A percentile compares a stretch with the other conserved stretches of the same genome.
These are phyloP conservation scores for Talaromyces borbonicus DNA, from an alignment of 495 filamentous ascomycete species.

Conservation along the genomic window DNA sequence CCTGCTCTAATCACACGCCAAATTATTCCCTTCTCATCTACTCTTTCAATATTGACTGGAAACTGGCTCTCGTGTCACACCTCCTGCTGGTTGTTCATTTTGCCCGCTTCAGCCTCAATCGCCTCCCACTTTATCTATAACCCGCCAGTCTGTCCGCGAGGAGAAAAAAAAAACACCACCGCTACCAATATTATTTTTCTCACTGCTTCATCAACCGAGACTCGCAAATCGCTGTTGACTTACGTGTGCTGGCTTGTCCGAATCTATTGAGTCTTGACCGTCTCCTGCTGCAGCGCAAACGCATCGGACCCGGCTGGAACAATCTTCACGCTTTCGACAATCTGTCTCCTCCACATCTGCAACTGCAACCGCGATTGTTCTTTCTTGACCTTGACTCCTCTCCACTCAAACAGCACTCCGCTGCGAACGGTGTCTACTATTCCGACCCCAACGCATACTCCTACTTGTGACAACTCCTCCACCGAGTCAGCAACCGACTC, in stretches of 20 bases:
- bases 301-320: neutral
- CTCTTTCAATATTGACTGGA: neutral
- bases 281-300: neutral
- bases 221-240: too few relatives aligned
- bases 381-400: constrained; percentile 1
- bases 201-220: too few relatives aligned
- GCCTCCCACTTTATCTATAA: neutral
- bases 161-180: neutral
- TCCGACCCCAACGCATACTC: too few relatives aligned
- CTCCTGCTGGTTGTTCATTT: neutral
- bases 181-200: neutral
- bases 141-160: neutral
- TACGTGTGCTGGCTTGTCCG: constrained; percentile 6
- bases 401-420: constrained; percentile 5
- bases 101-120: constrained; percentile 2
- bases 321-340: neutral
- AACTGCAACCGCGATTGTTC: neutral
- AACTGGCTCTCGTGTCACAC: neutral
- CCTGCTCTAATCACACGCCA: too few relatives aligned
- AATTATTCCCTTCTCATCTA: neutral
- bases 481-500: too few relatives aligned
- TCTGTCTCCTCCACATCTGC: constrained; percentile 5
- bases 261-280: too few relatives aligned
- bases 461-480: too few relatives aligned
- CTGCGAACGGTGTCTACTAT: constrained; percentile 4